These are phyloP conservation scores for Calophaca sinica DNA, from an alignment of 306 rosid genomes.

Conservation along the genomic window DNA sequence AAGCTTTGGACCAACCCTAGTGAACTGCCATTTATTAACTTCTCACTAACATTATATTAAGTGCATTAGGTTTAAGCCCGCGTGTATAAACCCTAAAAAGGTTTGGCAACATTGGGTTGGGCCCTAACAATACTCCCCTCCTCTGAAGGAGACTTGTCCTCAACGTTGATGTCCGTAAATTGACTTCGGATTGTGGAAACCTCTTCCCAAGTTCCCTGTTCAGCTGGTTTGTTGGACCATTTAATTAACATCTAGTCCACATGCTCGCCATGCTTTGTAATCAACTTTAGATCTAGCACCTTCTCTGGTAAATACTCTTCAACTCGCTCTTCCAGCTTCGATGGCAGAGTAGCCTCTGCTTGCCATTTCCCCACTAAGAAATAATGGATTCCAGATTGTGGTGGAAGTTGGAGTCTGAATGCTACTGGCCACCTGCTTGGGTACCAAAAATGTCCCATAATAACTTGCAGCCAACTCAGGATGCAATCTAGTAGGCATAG, in stretches of 20 bases:
- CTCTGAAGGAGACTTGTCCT: background rate
- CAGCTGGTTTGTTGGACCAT: background rate
- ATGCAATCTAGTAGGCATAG: no score
- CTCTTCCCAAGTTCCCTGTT: background rate
- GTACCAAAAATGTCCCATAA: background rate
- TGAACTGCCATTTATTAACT: background rate
- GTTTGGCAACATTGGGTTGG: background rate
- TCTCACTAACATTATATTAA: background rate
- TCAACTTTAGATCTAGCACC: background rate
- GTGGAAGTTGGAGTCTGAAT: background rate
- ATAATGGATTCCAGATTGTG: background rate
- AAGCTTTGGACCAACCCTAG: background rate
- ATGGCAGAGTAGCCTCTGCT: background rate
- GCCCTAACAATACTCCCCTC: background rate
- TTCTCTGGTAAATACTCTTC: background rate
- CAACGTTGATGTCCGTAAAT: background rate
- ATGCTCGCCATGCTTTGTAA: background rate
- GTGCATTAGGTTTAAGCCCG: background rate
- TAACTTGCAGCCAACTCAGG: background rate
- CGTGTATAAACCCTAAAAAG: background rate
- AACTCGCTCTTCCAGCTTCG: background rate
- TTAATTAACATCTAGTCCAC: background rate
- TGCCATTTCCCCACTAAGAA: background rate
- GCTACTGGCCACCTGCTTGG: background rate
- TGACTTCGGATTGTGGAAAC: background rate